phyloP scores from a whole-genome alignment of 176 grass and related monocot species.

The Hsuehochloa calcarea region DNA sequence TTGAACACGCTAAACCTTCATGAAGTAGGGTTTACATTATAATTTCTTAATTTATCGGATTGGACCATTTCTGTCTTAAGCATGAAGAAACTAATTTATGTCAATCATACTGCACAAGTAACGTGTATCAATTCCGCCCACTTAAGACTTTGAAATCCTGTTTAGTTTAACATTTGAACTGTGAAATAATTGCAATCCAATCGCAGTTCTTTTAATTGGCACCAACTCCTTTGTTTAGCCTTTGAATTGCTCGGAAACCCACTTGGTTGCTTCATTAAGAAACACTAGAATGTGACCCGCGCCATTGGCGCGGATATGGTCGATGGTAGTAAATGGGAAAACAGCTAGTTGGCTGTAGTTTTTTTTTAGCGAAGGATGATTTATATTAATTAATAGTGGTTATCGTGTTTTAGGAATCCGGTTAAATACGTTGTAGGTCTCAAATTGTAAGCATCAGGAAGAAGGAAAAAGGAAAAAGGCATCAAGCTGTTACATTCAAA shows the following conservation, averaged over 20 bases:
- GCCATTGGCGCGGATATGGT: no score
- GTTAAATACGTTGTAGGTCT: no score
- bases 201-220: neutral
- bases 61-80: neutral
- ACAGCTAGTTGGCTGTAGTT: no score
- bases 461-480: no score
- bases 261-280: constrained; percentile 22
- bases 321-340: no score
- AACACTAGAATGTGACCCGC: no score
- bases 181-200: neutral
- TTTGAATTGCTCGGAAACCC: neutral
- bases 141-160: neutral
- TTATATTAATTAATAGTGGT: no score
- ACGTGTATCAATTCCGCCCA: neutral
- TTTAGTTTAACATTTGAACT: constrained; percentile 1
- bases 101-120: constrained; percentile 7
- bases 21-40: neutral
- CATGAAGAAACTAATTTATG: neutral
- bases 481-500: no score
- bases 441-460: no score
- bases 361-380: no score
- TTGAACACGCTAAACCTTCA: neutral
- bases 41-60: neutral
- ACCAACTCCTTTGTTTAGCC: neutral
- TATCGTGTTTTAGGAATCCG: no score